Evolutionary conservation across 78 protist genomes (phyloP), one percentile per base, ranked within the genome.

Genomic region (Chrysochromulina tobinii): DNA sequence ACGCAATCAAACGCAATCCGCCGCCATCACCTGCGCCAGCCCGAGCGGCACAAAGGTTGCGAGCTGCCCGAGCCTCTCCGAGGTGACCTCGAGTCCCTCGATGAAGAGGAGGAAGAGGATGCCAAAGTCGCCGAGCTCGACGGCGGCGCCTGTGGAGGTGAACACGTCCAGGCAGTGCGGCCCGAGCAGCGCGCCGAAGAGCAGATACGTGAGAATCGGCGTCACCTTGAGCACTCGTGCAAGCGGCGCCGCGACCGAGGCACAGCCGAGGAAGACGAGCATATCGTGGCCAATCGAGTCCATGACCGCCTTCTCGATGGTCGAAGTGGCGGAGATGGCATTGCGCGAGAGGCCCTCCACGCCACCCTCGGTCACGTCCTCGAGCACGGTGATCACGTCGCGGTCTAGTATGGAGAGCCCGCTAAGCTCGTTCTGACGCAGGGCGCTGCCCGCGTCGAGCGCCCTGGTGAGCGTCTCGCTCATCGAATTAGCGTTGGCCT

Each of bases 81-180:
- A 12, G 14, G 54, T 12, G 57, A 75, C 57, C 57, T 75, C 57
- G 6, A 75, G 83, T 54, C 83, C 83, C 83, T 75, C 83, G 58
- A 3, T 17, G 58, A 75, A 75, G 83, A 75, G 83, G 27, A 75
- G 57, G 83, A 75, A 75, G 83, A 75, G 25, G 57, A 75, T 50
- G 54, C 83, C 83, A 12, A 75, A 8, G 57, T 75, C 83, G 59
- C 83, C 83, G 23, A 75, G 54, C 83, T 75, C 57, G 25, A 75
- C 23, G 57, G 38, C 58, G 12, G 83, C 83, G 58, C 15, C 58
- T 6, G 83, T 18, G 57, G 38, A 6, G 20, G 83, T 1, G 57
- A 75, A 50, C 12, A 75, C 1, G 57, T 50, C 21, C 15, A 75
- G 57, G n/a, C 83, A 54, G 23, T 50, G 58, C 4, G 83, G 83